These are phyloP conservation scores for Talaromyces sp. DNA, from an alignment of 2,329 filamentous ascomycete genomes.

Conservation along the genomic window DNA sequence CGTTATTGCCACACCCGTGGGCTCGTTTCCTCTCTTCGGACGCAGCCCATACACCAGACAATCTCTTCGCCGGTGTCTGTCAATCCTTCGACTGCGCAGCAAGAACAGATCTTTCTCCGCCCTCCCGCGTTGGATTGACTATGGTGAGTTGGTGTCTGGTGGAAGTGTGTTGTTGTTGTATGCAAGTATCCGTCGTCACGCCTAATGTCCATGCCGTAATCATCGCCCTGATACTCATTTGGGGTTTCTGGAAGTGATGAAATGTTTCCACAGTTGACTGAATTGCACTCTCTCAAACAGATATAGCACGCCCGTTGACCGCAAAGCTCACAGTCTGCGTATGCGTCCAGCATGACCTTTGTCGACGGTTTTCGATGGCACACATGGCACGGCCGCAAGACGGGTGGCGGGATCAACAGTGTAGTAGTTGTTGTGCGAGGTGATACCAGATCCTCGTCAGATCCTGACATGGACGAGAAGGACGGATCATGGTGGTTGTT, in stretches of 20 bases:
- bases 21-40: conserved; percentile 13
- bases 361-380: conserved; percentile 37
- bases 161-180: not conserved
- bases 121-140: not conserved
- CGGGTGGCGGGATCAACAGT: conserved; percentile 15
- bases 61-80: conserved; percentile 31
- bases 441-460: conserved; percentile 14
- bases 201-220: not conserved
- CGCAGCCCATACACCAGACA: conserved; percentile 33
- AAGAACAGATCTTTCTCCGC: conserved; percentile 31
- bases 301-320: conserved; percentile 35
- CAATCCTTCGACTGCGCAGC: conserved; percentile 34
- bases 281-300: conserved; percentile 35
- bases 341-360: conserved; percentile 33
- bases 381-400: conserved; percentile 35
- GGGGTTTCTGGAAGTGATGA: not conserved
- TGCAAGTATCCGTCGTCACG: conserved; percentile 1
- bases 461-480: conserved; percentile 21
- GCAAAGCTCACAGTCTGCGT: conserved; percentile 37
- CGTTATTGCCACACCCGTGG: not conserved
- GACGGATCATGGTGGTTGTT: conserved; percentile 12
- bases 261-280: conserved; percentile 20
- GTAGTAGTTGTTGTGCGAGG: conserved; percentile 19
- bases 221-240: not conserved
- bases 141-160: not conserved